phyloP scores from a whole-genome alignment of 202 grass and related monocot genomes.

The Saccharum hybrid region DNA sequence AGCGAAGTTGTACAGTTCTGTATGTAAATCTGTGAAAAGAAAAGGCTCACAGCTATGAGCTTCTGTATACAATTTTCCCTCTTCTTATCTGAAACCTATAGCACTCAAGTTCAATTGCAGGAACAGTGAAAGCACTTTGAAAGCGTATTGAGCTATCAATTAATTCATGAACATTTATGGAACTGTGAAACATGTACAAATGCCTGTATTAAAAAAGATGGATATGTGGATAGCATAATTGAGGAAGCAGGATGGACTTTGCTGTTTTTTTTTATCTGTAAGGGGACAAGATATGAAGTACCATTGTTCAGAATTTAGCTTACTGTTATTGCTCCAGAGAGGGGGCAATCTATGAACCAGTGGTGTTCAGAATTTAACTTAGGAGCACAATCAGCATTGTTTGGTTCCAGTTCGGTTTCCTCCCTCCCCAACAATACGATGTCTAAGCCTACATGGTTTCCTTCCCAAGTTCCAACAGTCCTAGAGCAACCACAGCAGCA shows the following conservation, averaged over 20 bases:
- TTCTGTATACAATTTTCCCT: conserved; percentile 4
- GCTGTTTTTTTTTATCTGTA: neutral
- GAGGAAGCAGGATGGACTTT: neutral
- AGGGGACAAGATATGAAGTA: neutral
- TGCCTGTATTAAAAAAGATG: neutral
- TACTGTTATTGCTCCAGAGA: neutral
- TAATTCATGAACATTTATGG: neutral
- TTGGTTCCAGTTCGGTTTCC: neutral
- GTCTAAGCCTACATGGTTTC: neutral
- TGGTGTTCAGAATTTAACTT: conserved; percentile 6
- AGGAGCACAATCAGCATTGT: neutral
- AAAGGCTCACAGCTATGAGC: neutral
- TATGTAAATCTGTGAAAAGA: conserved; percentile 32
- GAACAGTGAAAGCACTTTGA: neutral
- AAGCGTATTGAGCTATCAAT: neutral
- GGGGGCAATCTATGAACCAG: neutral
- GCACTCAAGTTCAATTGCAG: neutral
- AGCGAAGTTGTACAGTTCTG: conserved; percentile 21
- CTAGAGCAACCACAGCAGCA: conserved; percentile 13
- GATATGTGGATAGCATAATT: neutral
- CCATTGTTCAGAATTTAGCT: neutral
- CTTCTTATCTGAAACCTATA: neutral
- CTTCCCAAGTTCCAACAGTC: neutral
- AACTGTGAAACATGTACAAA: neutral
- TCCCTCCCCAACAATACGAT: neutral